These are phyloP conservation scores for Nakaseomyces bracarensis DNA, from an alignment of 1,139 yeast species.

Conservation along the genomic window DNA sequence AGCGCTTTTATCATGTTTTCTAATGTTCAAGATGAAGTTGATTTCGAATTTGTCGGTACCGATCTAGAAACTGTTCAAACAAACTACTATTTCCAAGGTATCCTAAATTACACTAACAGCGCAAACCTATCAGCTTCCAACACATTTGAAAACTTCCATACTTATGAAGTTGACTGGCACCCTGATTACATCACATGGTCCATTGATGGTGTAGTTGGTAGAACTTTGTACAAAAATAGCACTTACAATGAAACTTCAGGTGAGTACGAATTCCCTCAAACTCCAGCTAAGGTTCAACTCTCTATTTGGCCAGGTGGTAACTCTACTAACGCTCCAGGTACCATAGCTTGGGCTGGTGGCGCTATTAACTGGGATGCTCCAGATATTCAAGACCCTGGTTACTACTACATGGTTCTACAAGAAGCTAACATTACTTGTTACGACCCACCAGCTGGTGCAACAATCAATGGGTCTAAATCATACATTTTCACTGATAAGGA, in stretches of 20 bases:
- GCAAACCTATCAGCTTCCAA: constrained; percentile 39
- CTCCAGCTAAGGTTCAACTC: constrained; percentile 78
- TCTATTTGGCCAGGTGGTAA: constrained; percentile 94
- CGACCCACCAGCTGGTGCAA: constrained; percentile 52
- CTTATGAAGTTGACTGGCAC: constrained; percentile 76
- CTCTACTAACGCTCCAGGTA: constrained; percentile 56
- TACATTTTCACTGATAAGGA: constrained; percentile 47
- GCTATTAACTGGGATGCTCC: constrained; percentile 68
- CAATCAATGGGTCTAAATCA: constrained; percentile 43
- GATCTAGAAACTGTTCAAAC: constrained; percentile 59
- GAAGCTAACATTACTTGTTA: constrained; percentile 57
- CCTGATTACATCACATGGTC: constrained; percentile 66
- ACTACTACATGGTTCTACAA: constrained; percentile 60
- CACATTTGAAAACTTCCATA: constrained; percentile 65
- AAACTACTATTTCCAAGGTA: constrained; percentile 73
- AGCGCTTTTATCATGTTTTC: constrained; percentile 81
- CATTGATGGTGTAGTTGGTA: constrained; percentile 62
- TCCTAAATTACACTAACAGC: constrained; percentile 57
- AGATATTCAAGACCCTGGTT: constrained; percentile 68
- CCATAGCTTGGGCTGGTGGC: constrained; percentile 94
- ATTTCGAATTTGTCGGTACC: constrained; percentile 77
- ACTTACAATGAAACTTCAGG: constrained; percentile 62
- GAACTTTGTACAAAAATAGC: constrained; percentile 56
- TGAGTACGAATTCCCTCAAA: constrained; percentile 66
- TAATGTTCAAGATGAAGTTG: constrained; percentile 84